phyloP scores from a whole-genome alignment of 768 basidiomycete genomes.

The Lentinula sp. region DNA sequence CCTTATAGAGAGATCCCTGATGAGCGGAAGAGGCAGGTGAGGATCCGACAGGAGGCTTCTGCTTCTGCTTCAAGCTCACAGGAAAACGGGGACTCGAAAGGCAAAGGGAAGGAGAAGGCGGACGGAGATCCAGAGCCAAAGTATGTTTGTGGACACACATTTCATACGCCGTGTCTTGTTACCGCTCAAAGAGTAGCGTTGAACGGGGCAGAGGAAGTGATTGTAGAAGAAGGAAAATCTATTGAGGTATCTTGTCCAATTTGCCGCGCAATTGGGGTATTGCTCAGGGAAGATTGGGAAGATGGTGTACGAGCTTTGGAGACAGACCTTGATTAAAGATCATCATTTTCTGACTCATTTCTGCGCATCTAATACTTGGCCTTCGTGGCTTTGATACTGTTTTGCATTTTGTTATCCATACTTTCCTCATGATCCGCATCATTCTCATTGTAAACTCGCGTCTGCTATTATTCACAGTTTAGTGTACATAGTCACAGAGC shows the following conservation, averaged over 20 bases:
- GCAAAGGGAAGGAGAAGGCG: conserved; percentile 12
- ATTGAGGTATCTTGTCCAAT: conserved; percentile 74
- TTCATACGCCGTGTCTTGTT: conserved; percentile 72
- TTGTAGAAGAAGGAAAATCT: conserved; percentile 22
- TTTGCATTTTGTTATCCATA: not conserved
- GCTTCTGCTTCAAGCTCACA: not conserved
- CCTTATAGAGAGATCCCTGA: conserved; percentile 33
- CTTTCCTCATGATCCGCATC: not conserved
- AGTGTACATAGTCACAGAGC: no score
- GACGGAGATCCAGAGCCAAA: conserved; percentile 11
- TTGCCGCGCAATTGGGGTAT: conserved; percentile 57
- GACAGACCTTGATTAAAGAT: not conserved
- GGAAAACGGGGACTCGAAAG: not conserved
- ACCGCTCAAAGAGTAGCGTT: conserved; percentile 58
- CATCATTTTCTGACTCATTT: not conserved
- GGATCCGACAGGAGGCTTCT: conserved; percentile 21
- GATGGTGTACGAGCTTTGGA: conserved; percentile 2
- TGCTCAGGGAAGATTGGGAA: conserved; percentile 59
- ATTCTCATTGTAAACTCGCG: not conserved
- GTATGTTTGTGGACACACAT: conserved; percentile 54
- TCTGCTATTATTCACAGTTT: no score
- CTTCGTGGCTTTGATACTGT: no score
- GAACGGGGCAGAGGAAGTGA: conserved; percentile 45
- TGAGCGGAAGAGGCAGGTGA: conserved; percentile 28
- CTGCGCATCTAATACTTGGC: no score